Evolutionary conservation across 176 grass and related monocot species (phyloP).

Genomic region (Oryza punctata): DNA sequence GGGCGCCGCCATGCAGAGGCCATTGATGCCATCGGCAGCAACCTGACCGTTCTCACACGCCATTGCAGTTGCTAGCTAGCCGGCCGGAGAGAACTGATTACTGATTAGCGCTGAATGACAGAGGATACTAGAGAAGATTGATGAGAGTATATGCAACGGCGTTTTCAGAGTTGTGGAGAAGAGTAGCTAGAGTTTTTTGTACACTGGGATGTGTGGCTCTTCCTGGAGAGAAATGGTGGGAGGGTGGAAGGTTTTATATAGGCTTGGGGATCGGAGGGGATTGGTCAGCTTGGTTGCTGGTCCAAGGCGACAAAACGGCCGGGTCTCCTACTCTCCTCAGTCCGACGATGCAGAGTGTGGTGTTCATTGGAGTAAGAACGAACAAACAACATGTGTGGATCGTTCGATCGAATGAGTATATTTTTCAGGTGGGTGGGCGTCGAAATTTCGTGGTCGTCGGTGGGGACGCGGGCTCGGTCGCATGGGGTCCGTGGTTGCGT

Average conservation of each 20-base stretch:
- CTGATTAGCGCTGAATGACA: too few species aligned
- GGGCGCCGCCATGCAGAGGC: slow-evolving; percentile 32
- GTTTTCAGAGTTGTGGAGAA: too few species aligned
- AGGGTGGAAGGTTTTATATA: neutral
- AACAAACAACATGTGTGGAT: neutral
- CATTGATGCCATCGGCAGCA: neutral
- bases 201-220: too few species aligned
- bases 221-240: too few species aligned
- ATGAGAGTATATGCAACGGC: too few species aligned
- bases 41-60: slow-evolving; percentile 35
- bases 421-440: neutral
- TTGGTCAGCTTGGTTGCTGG: neutral
- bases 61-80: neutral
- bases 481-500: neutral
- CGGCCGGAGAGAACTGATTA: too few species aligned
- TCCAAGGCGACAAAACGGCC: neutral
- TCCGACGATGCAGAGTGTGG: neutral
- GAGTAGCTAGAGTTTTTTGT: too few species aligned
- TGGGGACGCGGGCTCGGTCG: neutral
- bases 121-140: too few species aligned
- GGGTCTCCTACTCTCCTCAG: neutral
- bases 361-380: neutral
- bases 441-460: neutral
- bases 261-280: neutral
- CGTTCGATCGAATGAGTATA: neutral